Evolutionary conservation across 306 rosid species (phyloP).

Genomic region (Fagus sylvatica): DNA sequence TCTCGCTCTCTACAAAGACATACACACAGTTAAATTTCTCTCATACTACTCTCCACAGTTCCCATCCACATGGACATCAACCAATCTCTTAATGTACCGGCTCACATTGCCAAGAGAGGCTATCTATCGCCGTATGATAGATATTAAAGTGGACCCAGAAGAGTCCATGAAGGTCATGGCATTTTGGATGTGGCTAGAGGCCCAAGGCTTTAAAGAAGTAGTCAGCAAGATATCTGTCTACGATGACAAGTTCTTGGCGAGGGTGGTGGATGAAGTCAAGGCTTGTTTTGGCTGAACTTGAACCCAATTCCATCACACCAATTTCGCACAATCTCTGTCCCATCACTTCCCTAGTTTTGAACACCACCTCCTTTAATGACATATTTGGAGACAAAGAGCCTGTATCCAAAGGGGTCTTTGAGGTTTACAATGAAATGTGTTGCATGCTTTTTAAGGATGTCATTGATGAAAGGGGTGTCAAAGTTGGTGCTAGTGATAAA

Average conservation of each 20-base stretch:
- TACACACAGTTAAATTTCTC: not conserved
- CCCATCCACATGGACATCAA: not conserved
- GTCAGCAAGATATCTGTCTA: not conserved
- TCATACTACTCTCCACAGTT: not conserved
- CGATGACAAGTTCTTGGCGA: not conserved
- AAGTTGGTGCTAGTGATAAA: not conserved
- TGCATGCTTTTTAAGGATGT: not conserved
- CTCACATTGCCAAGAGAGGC: not conserved
- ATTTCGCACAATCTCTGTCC: not conserved
- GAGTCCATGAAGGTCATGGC: conserved; percentile 6
- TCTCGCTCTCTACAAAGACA: too few species aligned
- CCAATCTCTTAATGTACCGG: not conserved
- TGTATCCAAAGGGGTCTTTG: not conserved
- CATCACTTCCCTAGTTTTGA: not conserved
- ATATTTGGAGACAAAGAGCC: not conserved
- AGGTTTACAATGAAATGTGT: not conserved
- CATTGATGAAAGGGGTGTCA: not conserved
- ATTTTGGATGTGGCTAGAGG: conserved; percentile 6
- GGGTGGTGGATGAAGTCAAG: not conserved
- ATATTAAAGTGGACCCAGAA: not conserved
- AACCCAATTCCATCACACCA: not conserved
- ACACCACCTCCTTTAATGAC: not conserved
- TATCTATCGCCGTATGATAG: not conserved
- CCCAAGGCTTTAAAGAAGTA: not conserved
- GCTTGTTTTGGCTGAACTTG: not conserved